Conservation (phyloP, 257 asterid species). For the Verbascum thapsus region DNA sequence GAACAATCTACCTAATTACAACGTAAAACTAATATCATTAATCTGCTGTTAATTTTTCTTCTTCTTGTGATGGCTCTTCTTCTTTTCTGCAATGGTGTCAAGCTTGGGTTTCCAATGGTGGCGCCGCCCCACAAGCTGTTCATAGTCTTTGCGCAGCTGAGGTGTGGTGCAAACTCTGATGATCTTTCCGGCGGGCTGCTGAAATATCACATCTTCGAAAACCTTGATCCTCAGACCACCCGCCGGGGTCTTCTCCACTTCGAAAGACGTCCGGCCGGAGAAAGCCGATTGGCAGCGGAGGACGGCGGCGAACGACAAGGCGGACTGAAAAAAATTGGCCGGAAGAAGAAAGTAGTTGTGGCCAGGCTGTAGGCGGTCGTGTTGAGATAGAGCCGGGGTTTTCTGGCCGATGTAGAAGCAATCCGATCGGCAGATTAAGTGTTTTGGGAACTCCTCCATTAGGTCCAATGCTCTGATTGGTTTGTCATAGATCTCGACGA, state of each 20-base stretch:
- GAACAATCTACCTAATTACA: no score
- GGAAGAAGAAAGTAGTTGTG: conserved; percentile 56
- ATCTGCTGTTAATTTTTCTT: no score
- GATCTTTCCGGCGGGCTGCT: conserved; percentile 5
- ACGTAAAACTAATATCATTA: no score
- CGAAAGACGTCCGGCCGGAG: conserved; percentile 36
- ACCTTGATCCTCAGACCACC: conserved; percentile 50
- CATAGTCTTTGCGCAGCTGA: conserved; percentile 51
- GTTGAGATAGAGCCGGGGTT: conserved; percentile 42
- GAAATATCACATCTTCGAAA: conserved; percentile 36
- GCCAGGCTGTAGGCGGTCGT: conserved; percentile 50
- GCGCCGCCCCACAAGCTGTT: conserved; percentile 45
- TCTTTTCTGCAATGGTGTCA: conserved; percentile 52
- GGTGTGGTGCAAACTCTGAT: conserved; percentile 47
- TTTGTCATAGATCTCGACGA: conserved; percentile 41
- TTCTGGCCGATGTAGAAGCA: conserved; percentile 57
- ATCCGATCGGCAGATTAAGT: conserved; percentile 58
- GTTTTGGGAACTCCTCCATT: conserved; percentile 54
- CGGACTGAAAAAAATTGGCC: conserved; percentile 46
- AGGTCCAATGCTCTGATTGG: conserved; percentile 43
- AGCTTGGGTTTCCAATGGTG: conserved; percentile 61
- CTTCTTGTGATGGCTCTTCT: conserved; percentile 31
- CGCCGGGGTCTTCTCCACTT: conserved; percentile 46
- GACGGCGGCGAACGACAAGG: conserved; percentile 45
- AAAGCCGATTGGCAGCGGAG: conserved; percentile 33